phyloP scores from a whole-genome alignment of 345 rosid genomes.

The Isatis tinctoria region DNA sequence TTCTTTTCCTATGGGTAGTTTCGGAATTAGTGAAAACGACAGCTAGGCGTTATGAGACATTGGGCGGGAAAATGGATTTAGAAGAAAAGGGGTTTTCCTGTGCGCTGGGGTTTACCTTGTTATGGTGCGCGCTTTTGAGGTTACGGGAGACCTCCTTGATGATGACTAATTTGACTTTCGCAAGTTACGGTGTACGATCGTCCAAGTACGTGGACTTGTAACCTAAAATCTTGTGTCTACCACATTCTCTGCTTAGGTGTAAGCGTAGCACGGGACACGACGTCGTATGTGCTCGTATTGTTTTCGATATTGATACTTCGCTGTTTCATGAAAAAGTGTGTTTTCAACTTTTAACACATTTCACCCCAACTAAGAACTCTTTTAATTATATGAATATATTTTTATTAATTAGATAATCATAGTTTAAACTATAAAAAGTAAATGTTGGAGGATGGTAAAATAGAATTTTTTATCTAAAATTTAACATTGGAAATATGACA shows the following conservation, averaged over 20 bases:
- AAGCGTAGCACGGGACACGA: background rate
- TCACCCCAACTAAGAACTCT: too few species aligned
- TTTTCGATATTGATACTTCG: background rate
- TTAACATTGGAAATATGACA: too few species aligned
- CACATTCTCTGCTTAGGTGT: background rate
- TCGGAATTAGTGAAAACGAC: constrained; percentile 20
- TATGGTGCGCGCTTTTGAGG: constrained; percentile 5
- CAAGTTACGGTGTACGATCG: constrained; percentile 6
- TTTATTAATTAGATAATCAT: too few species aligned
- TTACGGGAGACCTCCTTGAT: background rate
- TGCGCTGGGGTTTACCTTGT: background rate
- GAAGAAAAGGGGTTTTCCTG: background rate
- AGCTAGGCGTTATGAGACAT: constrained; percentile 27
- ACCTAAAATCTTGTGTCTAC: constrained; percentile 31
- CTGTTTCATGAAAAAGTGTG: too few species aligned
- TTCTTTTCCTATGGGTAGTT: constrained; percentile 13
- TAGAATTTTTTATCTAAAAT: too few species aligned
- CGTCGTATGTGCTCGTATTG: background rate
- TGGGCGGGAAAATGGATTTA: constrained; percentile 31
- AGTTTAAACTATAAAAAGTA: too few species aligned
- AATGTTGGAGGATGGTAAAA: too few species aligned
- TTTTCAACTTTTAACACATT: too few species aligned
- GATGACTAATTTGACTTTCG: constrained; percentile 11
- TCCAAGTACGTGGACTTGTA: constrained; percentile 22
- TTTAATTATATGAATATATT: too few species aligned